phyloP scores from a whole-genome alignment of 2,329 filamentous ascomycete genomes.

The Trichophyton simii region DNA sequence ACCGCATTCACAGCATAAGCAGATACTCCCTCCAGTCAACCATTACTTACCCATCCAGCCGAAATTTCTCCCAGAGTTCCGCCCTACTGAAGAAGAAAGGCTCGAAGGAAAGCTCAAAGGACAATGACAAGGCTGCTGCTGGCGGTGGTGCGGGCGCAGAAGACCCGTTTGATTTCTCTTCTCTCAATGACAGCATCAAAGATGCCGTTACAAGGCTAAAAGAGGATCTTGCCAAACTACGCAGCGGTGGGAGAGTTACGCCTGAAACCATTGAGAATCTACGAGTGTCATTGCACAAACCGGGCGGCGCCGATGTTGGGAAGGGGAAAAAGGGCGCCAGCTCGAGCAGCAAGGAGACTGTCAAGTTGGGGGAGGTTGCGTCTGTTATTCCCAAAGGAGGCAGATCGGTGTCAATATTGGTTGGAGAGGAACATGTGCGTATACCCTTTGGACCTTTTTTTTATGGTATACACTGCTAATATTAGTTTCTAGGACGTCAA shows the following conservation, averaged over 20 bases:
- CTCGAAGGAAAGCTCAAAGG: conserved; percentile 25
- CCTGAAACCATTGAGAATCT: conserved; percentile 49
- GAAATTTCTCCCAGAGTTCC: conserved; percentile 33
- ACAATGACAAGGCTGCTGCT: conserved; percentile 12
- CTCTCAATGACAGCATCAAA: conserved; percentile 44
- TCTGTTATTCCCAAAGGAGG: conserved; percentile 55
- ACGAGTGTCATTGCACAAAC: conserved; percentile 40
- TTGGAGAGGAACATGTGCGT: conserved; percentile 51
- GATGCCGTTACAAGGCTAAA: conserved; percentile 45
- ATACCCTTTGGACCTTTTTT: neutral
- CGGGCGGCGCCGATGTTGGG: neutral
- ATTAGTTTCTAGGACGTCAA: conserved; percentile 30
- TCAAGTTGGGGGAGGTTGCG: conserved; percentile 49
- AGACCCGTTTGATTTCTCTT: conserved; percentile 50
- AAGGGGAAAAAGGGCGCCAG: conserved; percentile 6
- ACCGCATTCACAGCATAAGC: neutral
- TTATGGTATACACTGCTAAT: neutral
- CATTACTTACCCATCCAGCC: neutral
- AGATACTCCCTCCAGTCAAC: neutral
- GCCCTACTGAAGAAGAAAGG: conserved; percentile 40
- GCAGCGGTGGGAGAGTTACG: conserved; percentile 51
- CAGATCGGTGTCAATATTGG: conserved; percentile 48
- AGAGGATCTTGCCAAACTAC: conserved; percentile 49
- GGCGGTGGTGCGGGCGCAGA: conserved; percentile 19
- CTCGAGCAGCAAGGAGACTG: conserved; percentile 33